Evolutionary conservation across 495 filamentous ascomycete species (phyloP).

Genomic region (Penicillium tannophilum): DNA sequence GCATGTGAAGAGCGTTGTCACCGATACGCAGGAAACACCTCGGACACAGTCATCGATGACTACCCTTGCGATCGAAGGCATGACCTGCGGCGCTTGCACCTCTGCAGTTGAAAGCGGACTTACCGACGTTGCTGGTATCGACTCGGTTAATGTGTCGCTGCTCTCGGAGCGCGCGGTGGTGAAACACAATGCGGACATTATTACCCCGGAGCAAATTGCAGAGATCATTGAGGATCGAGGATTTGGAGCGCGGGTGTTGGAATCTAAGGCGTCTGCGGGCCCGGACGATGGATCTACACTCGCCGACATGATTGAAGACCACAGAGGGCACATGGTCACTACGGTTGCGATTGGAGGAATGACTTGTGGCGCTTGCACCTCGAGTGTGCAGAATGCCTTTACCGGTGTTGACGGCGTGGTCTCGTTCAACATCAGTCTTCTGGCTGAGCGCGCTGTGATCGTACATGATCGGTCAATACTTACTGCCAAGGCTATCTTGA

Average conservation of each 20-base stretch:
- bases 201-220: slow-evolving; percentile 70
- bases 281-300: slow-evolving; percentile 18
- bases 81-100: slow-evolving; percentile 97
- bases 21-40: slow-evolving; percentile 27
- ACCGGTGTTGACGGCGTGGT: slow-evolving; percentile 72
- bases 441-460: slow-evolving; percentile 89
- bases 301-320: slow-evolving; percentile 39
- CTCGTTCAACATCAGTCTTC: slow-evolving; percentile 89
- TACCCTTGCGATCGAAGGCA: slow-evolving; percentile 88
- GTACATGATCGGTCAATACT: slow-evolving; percentile 75
- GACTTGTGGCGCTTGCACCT: slow-evolving; percentile 96
- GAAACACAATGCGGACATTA: slow-evolving; percentile 70
- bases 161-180: slow-evolving; percentile 69
- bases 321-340: slow-evolving; percentile 58
- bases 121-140: slow-evolving; percentile 69
- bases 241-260: slow-evolving; percentile 83
- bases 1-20: slow-evolving; percentile 22
- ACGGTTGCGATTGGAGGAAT: slow-evolving; percentile 89
- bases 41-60: slow-evolving; percentile 59
- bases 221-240: slow-evolving; percentile 90
- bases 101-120: slow-evolving; percentile 85
- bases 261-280: slow-evolving; percentile 35
- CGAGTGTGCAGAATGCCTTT: slow-evolving; percentile 85
- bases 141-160: slow-evolving; percentile 84
- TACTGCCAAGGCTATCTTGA: slow-evolving; percentile 67